A percentile compares a stretch with the other conserved stretches of the same genome.
These are phyloP conservation scores for Podospora sp. DNA, from an alignment of 495 filamentous ascomycete genomes.

Conservation along the genomic window DNA sequence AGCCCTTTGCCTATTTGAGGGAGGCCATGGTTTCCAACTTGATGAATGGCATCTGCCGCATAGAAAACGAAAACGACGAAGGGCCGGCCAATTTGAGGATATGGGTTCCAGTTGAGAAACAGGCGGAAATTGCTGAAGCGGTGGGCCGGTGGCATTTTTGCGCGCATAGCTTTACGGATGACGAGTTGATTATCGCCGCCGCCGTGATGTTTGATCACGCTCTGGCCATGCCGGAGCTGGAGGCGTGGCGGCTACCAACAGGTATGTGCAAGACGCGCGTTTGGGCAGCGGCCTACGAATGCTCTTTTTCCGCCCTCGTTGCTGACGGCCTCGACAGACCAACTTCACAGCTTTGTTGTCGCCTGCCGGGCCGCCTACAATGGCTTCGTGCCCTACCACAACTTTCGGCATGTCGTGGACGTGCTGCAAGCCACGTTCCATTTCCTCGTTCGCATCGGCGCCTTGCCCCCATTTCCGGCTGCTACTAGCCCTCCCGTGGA, in stretches of 20 bases:
- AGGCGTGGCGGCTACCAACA: constrained; percentile 73
- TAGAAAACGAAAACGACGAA: constrained; percentile 53
- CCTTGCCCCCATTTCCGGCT: constrained; percentile 66
- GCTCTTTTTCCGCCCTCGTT: constrained; percentile 20
- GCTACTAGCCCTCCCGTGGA: constrained; percentile 25
- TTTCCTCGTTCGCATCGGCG: constrained; percentile 82
- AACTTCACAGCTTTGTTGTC: constrained; percentile 76
- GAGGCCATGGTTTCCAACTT: constrained; percentile 87
- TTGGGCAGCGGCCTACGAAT: neutral
- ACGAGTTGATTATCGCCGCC: constrained; percentile 81
- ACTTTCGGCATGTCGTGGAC: constrained; percentile 96
- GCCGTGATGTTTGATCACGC: constrained; percentile 88
- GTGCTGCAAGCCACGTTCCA: constrained; percentile 92
- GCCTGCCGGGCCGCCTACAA: constrained; percentile 90
- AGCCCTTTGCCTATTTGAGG: constrained; percentile 85
- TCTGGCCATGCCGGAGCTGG: constrained; percentile 76
- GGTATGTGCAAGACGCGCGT: constrained; percentile 51
- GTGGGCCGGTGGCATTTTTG: constrained; percentile 86
- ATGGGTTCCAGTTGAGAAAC: constrained; percentile 57
- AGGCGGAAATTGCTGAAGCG: constrained; percentile 64
- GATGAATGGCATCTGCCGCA: constrained; percentile 87
- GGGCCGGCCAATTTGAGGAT: constrained; percentile 45
- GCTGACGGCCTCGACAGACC: constrained; percentile 48
- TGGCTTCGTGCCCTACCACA: constrained; percentile 95
- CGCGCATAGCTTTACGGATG: constrained; percentile 84